phyloP scores from a whole-genome alignment of 129 eudicot species.

The Sambucus nigra region DNA sequence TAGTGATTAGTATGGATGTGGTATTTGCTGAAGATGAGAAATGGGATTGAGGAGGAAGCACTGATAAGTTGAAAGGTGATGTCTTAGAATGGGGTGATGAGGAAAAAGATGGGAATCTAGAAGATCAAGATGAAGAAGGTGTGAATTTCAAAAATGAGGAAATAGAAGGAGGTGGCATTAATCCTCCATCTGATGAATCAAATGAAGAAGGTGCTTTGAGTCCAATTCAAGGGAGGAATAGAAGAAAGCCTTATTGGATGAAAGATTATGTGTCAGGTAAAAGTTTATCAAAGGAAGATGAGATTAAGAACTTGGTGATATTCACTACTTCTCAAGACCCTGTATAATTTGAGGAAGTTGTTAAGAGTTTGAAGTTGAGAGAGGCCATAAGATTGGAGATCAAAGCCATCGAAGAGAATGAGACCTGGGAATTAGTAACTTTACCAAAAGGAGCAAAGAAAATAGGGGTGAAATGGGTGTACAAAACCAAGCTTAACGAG shows the following conservation, averaged over 20 bases:
- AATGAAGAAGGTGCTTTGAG: too few species aligned
- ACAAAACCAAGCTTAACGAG: conserved; percentile 1
- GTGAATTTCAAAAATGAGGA: too few species aligned
- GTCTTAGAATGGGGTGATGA: too few species aligned
- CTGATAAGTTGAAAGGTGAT: not conserved
- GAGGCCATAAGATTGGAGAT: not conserved
- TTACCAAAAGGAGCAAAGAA: not conserved
- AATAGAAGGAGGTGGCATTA: too few species aligned
- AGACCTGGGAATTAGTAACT: not conserved
- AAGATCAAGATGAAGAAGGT: too few species aligned
- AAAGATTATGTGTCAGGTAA: not conserved
- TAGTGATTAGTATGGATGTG: not conserved
- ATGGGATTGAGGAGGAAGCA: not conserved
- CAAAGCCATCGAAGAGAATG: conserved; percentile 2
- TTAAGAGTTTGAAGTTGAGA: not conserved
- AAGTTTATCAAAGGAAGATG: not conserved
- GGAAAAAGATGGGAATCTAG: too few species aligned
- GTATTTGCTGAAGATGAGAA: not conserved
- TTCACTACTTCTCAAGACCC: conserved; percentile 1
- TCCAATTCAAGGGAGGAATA: not conserved
- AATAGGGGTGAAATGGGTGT: conserved; percentile 4
- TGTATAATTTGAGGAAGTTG: not conserved
- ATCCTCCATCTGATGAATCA: too few species aligned
- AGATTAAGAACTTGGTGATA: not conserved
- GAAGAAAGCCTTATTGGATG: not conserved